Percentiles rank a stretch among this genome's conserved stretches.
These are phyloP conservation scores for Fusarium gaditjirri DNA, from an alignment of 2,329 filamentous ascomycete species.

Conservation along the genomic window DNA sequence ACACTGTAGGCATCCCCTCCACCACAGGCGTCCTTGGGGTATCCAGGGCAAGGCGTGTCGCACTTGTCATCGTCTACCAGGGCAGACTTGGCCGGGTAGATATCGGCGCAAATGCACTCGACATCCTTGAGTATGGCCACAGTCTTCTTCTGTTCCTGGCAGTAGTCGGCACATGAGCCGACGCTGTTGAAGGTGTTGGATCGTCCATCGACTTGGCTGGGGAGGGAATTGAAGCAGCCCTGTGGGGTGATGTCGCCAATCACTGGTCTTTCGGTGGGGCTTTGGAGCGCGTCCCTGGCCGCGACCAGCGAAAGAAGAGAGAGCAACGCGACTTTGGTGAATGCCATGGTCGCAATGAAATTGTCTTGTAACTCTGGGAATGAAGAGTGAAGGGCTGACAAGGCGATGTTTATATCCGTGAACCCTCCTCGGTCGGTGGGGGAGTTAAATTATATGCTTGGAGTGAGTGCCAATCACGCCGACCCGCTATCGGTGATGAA, in stretches of 20 bases:
- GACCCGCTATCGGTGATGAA: not conserved
- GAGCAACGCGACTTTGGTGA: not conserved
- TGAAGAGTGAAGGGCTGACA: not conserved
- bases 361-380: not conserved
- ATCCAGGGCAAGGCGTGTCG: constrained; percentile 25
- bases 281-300: constrained; percentile 50
- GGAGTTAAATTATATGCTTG: not conserved
- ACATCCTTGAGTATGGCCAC: constrained; percentile 6
- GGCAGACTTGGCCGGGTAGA: constrained; percentile 15
- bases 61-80: constrained; percentile 26
- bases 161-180: not conserved
- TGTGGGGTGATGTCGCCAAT: constrained; percentile 2
- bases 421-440: not conserved
- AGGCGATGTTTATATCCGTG: constrained; percentile 1
- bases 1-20: constrained; percentile 19
- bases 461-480: not conserved
- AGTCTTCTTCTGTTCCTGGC: not conserved
- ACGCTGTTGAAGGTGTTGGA: not conserved
- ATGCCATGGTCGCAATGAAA: not conserved
- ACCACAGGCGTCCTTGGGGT: constrained; percentile 16
- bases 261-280: not conserved
- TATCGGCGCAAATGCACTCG: constrained; percentile 26
- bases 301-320: not conserved
- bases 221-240: constrained; percentile 28
- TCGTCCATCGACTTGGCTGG: not conserved